A percentile compares a stretch with the other conserved stretches of the same genome.
Evolutionary conservation across 108 stramenopile genomes (phyloP).

Genomic region (Pseudonitzschia pungens): DNA sequence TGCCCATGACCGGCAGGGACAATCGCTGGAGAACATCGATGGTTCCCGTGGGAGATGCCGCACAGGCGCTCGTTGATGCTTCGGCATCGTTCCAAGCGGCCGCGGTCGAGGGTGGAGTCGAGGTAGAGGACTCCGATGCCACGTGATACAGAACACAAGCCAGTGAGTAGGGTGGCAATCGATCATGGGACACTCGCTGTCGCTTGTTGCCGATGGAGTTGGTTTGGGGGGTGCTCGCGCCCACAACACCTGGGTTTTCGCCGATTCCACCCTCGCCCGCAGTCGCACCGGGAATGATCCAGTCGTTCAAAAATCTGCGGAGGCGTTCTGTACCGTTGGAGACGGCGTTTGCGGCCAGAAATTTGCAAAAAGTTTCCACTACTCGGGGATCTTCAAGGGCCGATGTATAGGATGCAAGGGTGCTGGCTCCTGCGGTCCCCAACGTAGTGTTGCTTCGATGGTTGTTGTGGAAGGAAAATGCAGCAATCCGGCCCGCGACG

Average conservation of each 20-base stretch:
- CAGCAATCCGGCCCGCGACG: conserved; percentile 77
- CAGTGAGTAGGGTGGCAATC: conserved; percentile 38
- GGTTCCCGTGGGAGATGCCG: conserved; percentile 61
- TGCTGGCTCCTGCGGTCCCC: background rate
- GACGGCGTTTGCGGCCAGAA: conserved; percentile 75
- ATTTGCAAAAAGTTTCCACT: conserved; percentile 69
- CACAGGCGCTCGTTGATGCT: conserved; percentile 31
- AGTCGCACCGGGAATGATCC: conserved; percentile 68
- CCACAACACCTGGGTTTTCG: background rate
- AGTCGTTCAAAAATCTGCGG: conserved; percentile 60
- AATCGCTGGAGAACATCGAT: conserved; percentile 52
- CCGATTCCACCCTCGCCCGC: background rate
- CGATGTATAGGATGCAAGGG: conserved; percentile 40
- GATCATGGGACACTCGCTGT: background rate
- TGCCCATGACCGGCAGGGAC: conserved; percentile 42
- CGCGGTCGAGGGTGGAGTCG: background rate
- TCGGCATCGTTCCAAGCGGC: background rate
- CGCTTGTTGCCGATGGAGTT: background rate
- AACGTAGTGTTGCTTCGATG: background rate
- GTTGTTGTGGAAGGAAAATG: conserved; percentile 55
- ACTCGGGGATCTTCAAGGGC: conserved; percentile 66
- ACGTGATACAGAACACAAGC: conserved; percentile 32
- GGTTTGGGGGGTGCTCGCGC: too few species aligned
- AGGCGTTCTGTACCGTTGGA: conserved; percentile 63
- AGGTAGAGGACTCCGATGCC: background rate